A percentile compares a stretch with the other conserved stretches of the same genome.
Conservation (phyloP, 2,329 filamentous ascomycete genomes). For the Aureobasidium sp. region DNA sequence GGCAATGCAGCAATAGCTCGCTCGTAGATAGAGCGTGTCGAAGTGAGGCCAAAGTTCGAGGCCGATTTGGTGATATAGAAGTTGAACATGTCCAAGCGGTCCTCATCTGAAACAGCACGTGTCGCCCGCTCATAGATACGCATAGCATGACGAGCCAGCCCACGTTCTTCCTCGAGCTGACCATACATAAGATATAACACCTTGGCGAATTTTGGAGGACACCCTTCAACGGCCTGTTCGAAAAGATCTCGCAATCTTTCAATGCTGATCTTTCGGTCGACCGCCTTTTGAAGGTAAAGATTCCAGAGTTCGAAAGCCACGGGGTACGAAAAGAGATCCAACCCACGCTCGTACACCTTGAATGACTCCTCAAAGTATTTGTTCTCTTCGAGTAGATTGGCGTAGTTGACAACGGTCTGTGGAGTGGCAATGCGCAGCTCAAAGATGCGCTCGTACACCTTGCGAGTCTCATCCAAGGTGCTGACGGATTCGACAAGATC, state of each 20-base stretch:
- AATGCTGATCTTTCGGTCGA: conserved; percentile 91
- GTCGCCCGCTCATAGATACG: conserved; percentile 97
- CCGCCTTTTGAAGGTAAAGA: conserved; percentile 91
- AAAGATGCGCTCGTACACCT: conserved; percentile 95
- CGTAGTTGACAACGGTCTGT: conserved; percentile 97
- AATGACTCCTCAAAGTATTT: conserved; percentile 96
- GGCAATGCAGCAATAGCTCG: conserved; percentile 89
- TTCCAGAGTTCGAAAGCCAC: conserved; percentile 99
- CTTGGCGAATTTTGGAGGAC: conserved; percentile 92
- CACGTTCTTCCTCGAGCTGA: conserved; percentile 90
- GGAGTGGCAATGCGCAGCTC: conserved; percentile 96
- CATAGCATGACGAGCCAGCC: conserved; percentile 93
- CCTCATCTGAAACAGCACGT: conserved; percentile 87
- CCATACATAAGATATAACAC: conserved; percentile 97
- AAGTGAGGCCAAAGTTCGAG: conserved; percentile 93
- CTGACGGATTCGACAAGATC: conserved; percentile 94
- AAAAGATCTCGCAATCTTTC: conserved; percentile 91
- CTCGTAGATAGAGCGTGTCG: conserved; percentile 92
- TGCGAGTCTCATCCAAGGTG: conserved; percentile 82
- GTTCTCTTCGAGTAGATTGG: conserved; percentile 88
- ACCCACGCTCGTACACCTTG: conserved; percentile 90
- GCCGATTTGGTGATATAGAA: conserved; percentile 99
- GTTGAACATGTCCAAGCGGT: conserved; percentile 95
- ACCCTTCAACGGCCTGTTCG: conserved; percentile 92
- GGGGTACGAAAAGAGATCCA: conserved; percentile 97